Evolutionary conservation across 768 basidiomycete genomes (phyloP).

Genomic region (Serendipita sp.): DNA sequence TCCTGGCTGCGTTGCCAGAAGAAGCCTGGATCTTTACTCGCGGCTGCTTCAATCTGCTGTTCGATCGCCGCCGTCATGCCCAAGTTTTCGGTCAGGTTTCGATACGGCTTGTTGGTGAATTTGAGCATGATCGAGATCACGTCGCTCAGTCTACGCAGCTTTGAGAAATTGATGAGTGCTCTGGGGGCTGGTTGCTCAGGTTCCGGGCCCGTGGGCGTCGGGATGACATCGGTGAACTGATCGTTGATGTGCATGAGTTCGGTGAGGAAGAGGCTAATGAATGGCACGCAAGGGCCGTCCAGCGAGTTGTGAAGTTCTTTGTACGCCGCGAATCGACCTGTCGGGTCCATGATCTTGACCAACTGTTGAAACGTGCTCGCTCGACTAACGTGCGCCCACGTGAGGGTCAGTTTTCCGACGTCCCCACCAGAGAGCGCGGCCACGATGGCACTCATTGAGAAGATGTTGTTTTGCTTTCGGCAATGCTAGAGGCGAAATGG

Average conservation of each 20-base stretch:
- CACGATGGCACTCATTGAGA: conserved; percentile 51
- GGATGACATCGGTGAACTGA: conserved; percentile 28
- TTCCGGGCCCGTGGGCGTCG: conserved; percentile 3
- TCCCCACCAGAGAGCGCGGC: conserved; percentile 38
- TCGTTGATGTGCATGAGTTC: conserved; percentile 43
- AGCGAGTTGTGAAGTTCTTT: not conserved
- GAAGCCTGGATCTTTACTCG: conserved; percentile 30
- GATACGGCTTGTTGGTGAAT: conserved; percentile 31
- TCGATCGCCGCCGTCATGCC: conserved; percentile 32
- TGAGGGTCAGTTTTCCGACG: conserved; percentile 39
- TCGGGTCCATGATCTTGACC: conserved; percentile 41
- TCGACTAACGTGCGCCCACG: conserved; percentile 49
- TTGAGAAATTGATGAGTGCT: conserved; percentile 33
- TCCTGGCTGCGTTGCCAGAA: conserved; percentile 48
- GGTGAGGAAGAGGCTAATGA: conserved; percentile 45
- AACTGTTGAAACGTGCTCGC: conserved; percentile 37
- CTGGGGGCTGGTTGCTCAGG: not conserved
- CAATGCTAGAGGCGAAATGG: conserved; percentile 38
- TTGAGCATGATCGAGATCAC: conserved; percentile 36
- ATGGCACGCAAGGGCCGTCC: conserved; percentile 42
- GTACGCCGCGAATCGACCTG: conserved; percentile 41
- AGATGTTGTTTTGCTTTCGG: conserved; percentile 44
- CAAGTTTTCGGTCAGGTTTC: conserved; percentile 9
- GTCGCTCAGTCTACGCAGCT: conserved; percentile 42
- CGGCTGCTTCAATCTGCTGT: conserved; percentile 27